A percentile compares a stretch with the other conserved stretches of the same genome.
Conservation (phyloP, 1,284 basidiomycete genomes). For the Wallemia ichthyophaga region DNA sequence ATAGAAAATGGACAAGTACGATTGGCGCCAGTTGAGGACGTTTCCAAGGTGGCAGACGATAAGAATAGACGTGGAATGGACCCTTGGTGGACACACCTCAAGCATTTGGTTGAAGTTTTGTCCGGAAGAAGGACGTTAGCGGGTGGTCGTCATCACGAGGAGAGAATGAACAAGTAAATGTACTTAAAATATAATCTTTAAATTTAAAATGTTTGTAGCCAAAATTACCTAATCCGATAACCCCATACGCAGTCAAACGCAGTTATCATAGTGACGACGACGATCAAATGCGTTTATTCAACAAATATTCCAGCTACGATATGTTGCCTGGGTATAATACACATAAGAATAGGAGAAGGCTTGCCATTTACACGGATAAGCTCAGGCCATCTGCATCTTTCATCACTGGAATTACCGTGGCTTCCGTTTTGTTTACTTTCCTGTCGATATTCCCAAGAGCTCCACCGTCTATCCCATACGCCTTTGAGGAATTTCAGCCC, state of each 20-base stretch:
- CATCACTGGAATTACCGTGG: not conserved
- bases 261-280: not conserved
- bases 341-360: not conserved
- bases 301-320: not conserved
- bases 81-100: constrained; percentile 49
- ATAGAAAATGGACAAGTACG: constrained; percentile 49
- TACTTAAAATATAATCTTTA: no score
- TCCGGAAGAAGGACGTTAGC: constrained; percentile 4
- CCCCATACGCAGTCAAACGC: not conserved
- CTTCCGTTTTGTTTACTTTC: not conserved
- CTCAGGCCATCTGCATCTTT: not conserved
- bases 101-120: constrained; percentile 38
- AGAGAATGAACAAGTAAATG: not conserved
- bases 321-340: not conserved
- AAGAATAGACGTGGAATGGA: constrained; percentile 51
- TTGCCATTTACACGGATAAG: not conserved
- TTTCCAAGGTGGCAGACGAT: constrained; percentile 66
- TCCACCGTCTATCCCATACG: not conserved
- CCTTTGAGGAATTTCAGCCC: not conserved
- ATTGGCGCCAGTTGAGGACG: constrained; percentile 56
- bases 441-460: not conserved
- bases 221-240: no score
- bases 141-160: not conserved
- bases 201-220: no score
- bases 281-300: not conserved